Percentiles rank a stretch among this genome's conserved stretches.
Evolutionary conservation across 306 rosid genomes (phyloP).

Genomic region (Cotoneaster glaucophyllus): DNA sequence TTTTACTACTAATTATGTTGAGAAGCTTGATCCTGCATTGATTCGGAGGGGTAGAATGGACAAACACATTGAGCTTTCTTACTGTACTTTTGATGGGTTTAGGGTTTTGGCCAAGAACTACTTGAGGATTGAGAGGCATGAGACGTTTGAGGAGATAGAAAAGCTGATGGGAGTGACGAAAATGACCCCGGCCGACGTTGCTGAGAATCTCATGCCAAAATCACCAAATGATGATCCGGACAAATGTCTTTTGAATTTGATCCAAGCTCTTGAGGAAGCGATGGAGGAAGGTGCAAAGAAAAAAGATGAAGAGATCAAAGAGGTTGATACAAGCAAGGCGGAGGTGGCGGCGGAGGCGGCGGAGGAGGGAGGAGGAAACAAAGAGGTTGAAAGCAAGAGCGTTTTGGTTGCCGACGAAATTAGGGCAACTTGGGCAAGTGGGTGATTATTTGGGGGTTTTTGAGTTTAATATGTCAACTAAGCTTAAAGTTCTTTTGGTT

Average conservation of each 20-base stretch:
- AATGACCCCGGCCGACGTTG: constrained; percentile 46
- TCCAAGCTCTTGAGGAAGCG: constrained; percentile 45
- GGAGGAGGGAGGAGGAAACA: neutral
- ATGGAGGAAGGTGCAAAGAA: constrained; percentile 24
- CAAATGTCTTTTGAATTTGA: constrained; percentile 50
- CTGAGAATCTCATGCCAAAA: constrained; percentile 86
- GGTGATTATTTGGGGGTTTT: neutral
- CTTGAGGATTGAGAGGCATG: constrained; percentile 50
- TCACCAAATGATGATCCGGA: constrained; percentile 54
- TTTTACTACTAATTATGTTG: constrained; percentile 77
- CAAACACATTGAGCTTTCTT: constrained; percentile 71
- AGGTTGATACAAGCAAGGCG: constrained; percentile 18
- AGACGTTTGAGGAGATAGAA: constrained; percentile 34
- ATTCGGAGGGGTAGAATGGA: constrained; percentile 89
- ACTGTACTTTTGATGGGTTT: constrained; percentile 66
- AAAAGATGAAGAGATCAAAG: constrained; percentile 26
- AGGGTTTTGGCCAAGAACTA: constrained; percentile 69
- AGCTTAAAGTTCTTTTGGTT: neutral
- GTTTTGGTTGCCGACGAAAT: neutral
- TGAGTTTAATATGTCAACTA: neutral
- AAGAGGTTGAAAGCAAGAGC: neutral
- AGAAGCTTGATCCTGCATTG: constrained; percentile 83
- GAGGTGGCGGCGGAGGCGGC: neutral
- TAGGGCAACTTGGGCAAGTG: neutral
- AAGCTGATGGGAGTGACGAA: constrained; percentile 5